A percentile compares a stretch with the other conserved stretches of the same genome.
Conservation (phyloP, 2,329 filamentous ascomycete species). For the Diaporthe citrichinensis region DNA sequence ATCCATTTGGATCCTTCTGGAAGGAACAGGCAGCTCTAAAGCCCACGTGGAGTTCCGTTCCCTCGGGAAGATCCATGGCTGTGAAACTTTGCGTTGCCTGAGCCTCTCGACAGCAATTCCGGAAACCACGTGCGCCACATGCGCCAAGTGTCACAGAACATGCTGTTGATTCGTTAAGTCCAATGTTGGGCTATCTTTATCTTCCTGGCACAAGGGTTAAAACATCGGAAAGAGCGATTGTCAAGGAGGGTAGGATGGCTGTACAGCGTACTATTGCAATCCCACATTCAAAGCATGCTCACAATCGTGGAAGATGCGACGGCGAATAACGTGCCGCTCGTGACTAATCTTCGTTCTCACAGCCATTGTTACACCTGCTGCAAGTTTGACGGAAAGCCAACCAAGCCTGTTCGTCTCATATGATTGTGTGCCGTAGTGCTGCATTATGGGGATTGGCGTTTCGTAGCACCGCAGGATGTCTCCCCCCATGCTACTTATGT, state of each 20-base stretch:
- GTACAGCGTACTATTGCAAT: neutral
- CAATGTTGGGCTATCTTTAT: neutral
- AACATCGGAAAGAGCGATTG: too few species aligned
- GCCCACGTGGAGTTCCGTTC: constrained; percentile 6
- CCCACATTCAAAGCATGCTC: neutral
- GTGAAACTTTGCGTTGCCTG: neutral
- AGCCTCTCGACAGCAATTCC: neutral
- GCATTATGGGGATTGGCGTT: neutral
- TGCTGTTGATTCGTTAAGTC: too few species aligned
- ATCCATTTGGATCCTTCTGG: neutral
- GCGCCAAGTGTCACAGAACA: neutral
- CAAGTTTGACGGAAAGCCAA: neutral
- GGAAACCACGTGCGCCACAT: neutral
- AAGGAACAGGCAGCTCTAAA: neutral
- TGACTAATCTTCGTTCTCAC: neutral
- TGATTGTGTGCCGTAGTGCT: neutral
- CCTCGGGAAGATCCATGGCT: neutral
- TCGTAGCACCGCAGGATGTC: neutral
- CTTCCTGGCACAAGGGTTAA: neutral
- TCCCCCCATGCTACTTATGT: neutral
- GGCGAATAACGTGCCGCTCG: neutral
- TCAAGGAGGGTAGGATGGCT: neutral
- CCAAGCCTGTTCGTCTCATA: neutral
- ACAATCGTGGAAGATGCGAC: neutral
- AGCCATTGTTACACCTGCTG: neutral